phyloP scores from a whole-genome alignment of 495 filamentous ascomycete genomes.

The Saxispiralis lemnorum region DNA sequence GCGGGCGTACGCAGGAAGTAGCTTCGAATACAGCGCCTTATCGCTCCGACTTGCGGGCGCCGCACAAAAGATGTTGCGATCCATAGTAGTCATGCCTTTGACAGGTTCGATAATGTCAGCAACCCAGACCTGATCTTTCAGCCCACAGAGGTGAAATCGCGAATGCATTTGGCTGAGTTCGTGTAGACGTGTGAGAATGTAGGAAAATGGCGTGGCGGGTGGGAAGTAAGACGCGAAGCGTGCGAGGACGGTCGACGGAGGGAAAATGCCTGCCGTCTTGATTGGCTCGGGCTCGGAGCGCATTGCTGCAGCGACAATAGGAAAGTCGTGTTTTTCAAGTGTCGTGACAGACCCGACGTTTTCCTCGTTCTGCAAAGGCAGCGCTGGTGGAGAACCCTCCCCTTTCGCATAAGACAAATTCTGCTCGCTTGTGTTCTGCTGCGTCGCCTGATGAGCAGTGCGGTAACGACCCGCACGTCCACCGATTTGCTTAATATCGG shows the following conservation, averaged over 20 bases:
- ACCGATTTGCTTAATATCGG: conserved; percentile 84
- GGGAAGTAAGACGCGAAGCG: conserved; percentile 66
- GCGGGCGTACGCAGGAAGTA: conserved; percentile 41
- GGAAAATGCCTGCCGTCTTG: conserved; percentile 54
- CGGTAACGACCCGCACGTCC: conserved; percentile 84
- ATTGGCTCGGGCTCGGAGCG: conserved; percentile 43
- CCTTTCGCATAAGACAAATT: conserved; percentile 6
- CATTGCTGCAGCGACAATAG: conserved; percentile 44
- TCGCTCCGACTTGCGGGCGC: conserved; percentile 37
- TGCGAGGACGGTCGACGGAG: conserved; percentile 45
- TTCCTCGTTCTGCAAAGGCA: conserved; percentile 1
- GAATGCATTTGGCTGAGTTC: conserved; percentile 42
- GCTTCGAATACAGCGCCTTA: conserved; percentile 16
- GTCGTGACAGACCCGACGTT: conserved; percentile 63
- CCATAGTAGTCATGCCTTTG: conserved; percentile 42
- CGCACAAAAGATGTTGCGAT: conserved; percentile 58
- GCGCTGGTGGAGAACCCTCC: neutral
- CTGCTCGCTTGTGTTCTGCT: conserved; percentile 8
- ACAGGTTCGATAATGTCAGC: conserved; percentile 54
- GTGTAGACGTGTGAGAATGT: conserved; percentile 52
- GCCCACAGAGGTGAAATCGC: conserved; percentile 55
- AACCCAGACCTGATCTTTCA: conserved; percentile 39
- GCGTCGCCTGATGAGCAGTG: conserved; percentile 32
- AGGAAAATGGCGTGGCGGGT: conserved; percentile 53
- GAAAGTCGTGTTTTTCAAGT: conserved; percentile 52